Evolutionary conservation across 2,329 filamentous ascomycete species (phyloP).

Genomic region (Immersiporthe knoxdaviesiana): DNA sequence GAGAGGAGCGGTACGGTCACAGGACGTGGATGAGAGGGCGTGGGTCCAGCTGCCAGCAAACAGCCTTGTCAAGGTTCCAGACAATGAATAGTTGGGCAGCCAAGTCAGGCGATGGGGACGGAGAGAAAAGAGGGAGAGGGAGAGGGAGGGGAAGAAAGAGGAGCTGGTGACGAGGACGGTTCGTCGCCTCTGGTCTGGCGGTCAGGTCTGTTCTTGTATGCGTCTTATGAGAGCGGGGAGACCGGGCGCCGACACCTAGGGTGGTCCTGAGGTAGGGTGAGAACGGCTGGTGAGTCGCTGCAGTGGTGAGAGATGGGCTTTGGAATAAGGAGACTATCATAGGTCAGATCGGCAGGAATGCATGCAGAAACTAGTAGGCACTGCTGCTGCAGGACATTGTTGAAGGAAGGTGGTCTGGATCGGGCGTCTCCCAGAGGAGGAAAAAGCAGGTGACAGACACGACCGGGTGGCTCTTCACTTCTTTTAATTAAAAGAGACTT

Average conservation of each 20-base stretch:
- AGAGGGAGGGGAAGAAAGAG: not conserved
- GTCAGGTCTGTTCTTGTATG: constrained; percentile 21
- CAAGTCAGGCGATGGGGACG: too few relatives aligned
- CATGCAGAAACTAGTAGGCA: constrained; percentile 19
- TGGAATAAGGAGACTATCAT: constrained; percentile 12
- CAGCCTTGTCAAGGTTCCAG: not conserved
- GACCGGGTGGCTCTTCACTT: constrained; percentile 6
- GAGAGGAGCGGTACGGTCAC: too few relatives aligned
- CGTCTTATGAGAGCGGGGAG: constrained; percentile 3
- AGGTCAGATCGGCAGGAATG: constrained; percentile 20
- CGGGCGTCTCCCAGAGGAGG: not conserved
- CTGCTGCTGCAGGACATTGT: constrained; percentile 5
- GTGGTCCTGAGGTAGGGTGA: constrained; percentile 9
- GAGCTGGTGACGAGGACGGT: constrained; percentile 4
- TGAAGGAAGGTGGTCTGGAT: not conserved
- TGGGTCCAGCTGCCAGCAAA: constrained; percentile 5
- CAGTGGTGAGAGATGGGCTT: constrained; percentile 18
- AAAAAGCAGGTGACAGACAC: not conserved
- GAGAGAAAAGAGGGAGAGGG: not conserved
- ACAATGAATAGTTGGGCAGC: not conserved
- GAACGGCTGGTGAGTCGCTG: constrained; percentile 6
- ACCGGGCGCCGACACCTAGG: constrained; percentile 8
- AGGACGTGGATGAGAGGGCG: not conserved
- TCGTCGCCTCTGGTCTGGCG: constrained; percentile 13
- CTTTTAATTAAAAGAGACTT: not conserved